Evolutionary conservation across 331 rosid species (phyloP).

Genomic region (Pyracantha coccinea): DNA sequence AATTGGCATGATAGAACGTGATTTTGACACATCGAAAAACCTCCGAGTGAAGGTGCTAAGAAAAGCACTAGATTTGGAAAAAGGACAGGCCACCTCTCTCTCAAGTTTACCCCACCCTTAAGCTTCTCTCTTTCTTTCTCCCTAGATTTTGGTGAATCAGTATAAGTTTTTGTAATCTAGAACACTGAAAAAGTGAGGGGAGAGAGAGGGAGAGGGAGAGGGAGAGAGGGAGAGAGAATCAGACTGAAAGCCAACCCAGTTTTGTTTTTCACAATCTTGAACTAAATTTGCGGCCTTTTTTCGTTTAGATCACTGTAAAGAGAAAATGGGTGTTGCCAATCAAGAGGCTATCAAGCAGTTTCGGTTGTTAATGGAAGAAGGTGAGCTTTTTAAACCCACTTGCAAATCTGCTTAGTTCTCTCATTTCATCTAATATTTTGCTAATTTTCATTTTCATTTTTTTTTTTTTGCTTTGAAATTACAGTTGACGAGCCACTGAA

Average conservation of each 20-base stretch:
- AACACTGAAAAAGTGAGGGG: constrained; percentile 5
- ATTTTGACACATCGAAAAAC: too few species aligned
- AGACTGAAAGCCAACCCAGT: constrained; percentile 9
- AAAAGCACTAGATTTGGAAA: neutral
- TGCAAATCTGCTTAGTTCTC: constrained; percentile 6
- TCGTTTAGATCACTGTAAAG: neutral
- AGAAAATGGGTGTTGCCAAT: constrained; percentile 52
- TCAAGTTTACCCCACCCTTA: neutral
- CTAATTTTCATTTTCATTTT: neutral
- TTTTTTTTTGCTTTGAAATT: neutral
- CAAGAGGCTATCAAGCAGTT: constrained; percentile 74
- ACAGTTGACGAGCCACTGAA: constrained; percentile 66
- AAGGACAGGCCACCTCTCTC: neutral
- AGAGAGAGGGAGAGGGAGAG: neutral
- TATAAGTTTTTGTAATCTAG: constrained; percentile 2
- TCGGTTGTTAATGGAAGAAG: constrained; percentile 53
- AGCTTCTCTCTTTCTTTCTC: constrained; percentile 2
- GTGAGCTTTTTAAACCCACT: constrained; percentile 23
- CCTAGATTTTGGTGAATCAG: constrained; percentile 10
- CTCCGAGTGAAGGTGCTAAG: neutral
- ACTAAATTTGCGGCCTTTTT: neutral
- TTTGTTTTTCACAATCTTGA: neutral
- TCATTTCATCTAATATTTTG: constrained; percentile 23
- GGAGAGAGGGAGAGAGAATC: neutral
- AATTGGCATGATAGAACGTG: too few species aligned